A percentile compares a stretch with the other conserved stretches of the same genome.
These are phyloP conservation scores for Populus pruinosa DNA, from an alignment of 345 rosid genomes.

Conservation along the genomic window DNA sequence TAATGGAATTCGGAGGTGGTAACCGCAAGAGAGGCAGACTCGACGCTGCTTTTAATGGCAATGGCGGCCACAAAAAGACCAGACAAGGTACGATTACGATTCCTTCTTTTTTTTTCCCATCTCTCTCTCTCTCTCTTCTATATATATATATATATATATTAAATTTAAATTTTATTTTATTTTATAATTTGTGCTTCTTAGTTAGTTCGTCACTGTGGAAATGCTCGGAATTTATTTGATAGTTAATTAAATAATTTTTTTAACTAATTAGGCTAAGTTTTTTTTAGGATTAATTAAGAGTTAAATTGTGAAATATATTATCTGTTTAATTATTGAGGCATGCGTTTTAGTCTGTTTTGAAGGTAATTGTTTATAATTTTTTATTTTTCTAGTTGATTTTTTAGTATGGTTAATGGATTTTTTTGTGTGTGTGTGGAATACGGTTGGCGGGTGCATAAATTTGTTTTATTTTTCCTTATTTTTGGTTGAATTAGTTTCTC, in stretches of 20 bases:
- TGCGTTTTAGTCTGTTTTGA: neutral
- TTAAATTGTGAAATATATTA: neutral
- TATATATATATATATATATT: neutral
- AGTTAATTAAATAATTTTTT: neutral
- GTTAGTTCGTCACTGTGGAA: neutral
- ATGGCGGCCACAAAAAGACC: slow-evolving; percentile 70
- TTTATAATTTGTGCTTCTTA: neutral
- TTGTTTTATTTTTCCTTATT: neutral
- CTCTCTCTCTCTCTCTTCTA: neutral
- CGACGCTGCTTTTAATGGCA: slow-evolving; percentile 48
- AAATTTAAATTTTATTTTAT: neutral
- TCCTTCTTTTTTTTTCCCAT: neutral
- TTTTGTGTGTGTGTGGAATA: neutral
- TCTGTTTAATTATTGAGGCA: neutral
- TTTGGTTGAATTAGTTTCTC: neutral
- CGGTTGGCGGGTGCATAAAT: neutral
- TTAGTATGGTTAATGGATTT: neutral
- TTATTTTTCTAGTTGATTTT: too few relatives aligned
- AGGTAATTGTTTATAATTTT: neutral
- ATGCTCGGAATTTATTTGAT: neutral
- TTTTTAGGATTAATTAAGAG: neutral
- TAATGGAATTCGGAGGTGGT: slow-evolving; percentile 20
- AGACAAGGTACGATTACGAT: slow-evolving; percentile 38
- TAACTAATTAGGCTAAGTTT: too few relatives aligned
- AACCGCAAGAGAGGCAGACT: slow-evolving; percentile 41